phyloP scores from a whole-genome alignment of 352 stramenopile species.

The Phytophthora aleatoria region DNA sequence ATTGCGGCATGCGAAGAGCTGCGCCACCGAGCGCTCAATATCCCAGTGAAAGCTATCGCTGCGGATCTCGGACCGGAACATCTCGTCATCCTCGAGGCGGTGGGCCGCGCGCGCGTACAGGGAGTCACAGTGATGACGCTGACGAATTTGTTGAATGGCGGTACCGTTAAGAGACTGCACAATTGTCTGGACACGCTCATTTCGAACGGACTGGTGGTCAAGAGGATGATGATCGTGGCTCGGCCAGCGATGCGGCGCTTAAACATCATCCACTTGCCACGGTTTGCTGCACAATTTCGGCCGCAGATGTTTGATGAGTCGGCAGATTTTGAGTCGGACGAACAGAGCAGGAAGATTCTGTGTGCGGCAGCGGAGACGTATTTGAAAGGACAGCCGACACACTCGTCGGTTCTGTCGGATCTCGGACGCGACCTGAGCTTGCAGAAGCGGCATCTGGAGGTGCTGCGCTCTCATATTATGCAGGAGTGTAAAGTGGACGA shows the following conservation, averaged over 20 bases:
- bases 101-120: slow-evolving; percentile 50
- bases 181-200: slow-evolving; percentile 79
- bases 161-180: slow-evolving; percentile 75
- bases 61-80: slow-evolving; percentile 70
- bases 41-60: slow-evolving; percentile 61
- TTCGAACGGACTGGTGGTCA: slow-evolving; percentile 79
- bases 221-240: slow-evolving; percentile 82
- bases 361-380: slow-evolving; percentile 60
- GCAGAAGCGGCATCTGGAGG: slow-evolving; percentile 72
- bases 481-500: slow-evolving; percentile 73
- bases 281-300: slow-evolving; percentile 63
- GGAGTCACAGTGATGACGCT: slow-evolving; percentile 67
- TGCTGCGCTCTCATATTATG: slow-evolving; percentile 66
- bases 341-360: slow-evolving; percentile 75
- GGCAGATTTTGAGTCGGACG: slow-evolving; percentile 83
- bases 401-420: slow-evolving; percentile 73
- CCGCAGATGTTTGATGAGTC: slow-evolving; percentile 73
- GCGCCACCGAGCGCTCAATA: slow-evolving; percentile 71
- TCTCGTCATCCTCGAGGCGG: slow-evolving; percentile 64
- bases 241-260: slow-evolving; percentile 62
- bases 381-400: slow-evolving; percentile 57
- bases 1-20: slow-evolving; percentile 70
- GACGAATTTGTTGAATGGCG: slow-evolving; percentile 32
- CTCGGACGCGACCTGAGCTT: slow-evolving; percentile 69
- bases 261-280: slow-evolving; percentile 82